A percentile compares a stretch with the other conserved stretches of the same genome.
These are phyloP conservation scores for Hypomontagnella submonticulosa DNA, from an alignment of 495 filamentous ascomycete species.

Conservation along the genomic window DNA sequence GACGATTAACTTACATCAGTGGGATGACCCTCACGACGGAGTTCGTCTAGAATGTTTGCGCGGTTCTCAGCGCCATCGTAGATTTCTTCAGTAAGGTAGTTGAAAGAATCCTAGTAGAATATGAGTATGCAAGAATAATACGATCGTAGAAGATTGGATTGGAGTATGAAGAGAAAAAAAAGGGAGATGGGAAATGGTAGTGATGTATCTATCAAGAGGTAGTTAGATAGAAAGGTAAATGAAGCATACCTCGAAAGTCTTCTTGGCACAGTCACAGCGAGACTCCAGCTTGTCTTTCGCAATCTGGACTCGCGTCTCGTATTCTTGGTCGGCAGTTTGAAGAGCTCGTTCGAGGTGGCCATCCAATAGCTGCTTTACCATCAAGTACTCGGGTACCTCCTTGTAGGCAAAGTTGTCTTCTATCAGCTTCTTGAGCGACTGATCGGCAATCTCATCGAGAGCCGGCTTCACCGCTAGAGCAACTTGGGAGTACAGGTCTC, in stretches of 20 bases:
- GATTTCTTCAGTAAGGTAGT: constrained; percentile 50
- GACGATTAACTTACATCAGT: constrained; percentile 53
- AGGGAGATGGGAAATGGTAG: not conserved
- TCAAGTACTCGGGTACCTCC: constrained; percentile 46
- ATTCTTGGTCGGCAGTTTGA: constrained; percentile 31
- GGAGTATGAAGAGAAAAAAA: not conserved
- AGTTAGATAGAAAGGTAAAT: not conserved
- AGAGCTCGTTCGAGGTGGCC: constrained; percentile 41
- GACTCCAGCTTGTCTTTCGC: constrained; percentile 31
- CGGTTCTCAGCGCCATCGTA: constrained; percentile 51
- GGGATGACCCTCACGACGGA: constrained; percentile 50
- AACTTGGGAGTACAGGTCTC: constrained; percentile 53
- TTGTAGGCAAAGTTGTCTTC: constrained; percentile 48
- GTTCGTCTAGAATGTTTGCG: constrained; percentile 49
- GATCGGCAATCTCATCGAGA: constrained; percentile 56
- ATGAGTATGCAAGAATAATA: constrained; percentile 25
- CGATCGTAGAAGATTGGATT: constrained; percentile 11
- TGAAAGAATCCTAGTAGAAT: constrained; percentile 37
- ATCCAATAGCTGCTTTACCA: constrained; percentile 47
- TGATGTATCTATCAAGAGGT: not conserved
- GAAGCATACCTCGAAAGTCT: constrained; percentile 41
- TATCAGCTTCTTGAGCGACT: constrained; percentile 49
- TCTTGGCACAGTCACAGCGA: constrained; percentile 16
- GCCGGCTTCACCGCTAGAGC: constrained; percentile 54
- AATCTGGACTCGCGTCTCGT: constrained; percentile 23